Conservation (phyloP, 2,329 filamentous ascomycete species). For the Ophiosphaerella herpotricha region DNA sequence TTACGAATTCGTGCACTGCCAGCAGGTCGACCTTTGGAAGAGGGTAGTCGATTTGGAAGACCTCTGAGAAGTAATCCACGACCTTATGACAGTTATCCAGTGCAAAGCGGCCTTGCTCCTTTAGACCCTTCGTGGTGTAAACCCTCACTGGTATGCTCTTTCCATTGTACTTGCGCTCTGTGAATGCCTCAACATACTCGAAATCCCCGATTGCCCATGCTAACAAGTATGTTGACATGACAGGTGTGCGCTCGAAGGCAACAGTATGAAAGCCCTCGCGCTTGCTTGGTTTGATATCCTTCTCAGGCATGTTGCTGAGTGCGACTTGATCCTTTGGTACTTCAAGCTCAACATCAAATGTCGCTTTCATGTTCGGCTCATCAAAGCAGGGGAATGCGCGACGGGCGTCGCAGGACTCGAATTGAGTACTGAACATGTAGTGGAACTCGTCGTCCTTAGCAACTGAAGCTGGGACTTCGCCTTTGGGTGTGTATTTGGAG, state of each 20-base stretch:
- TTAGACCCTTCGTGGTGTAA: slow-evolving; percentile 92
- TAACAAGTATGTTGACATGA: slow-evolving; percentile 95
- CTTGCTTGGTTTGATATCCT: slow-evolving; percentile 72
- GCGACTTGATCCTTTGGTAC: slow-evolving; percentile 86
- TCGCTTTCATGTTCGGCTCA: slow-evolving; percentile 95
- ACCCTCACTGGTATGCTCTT: slow-evolving; percentile 91
- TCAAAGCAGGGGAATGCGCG: slow-evolving; percentile 97
- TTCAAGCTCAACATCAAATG: slow-evolving; percentile 92
- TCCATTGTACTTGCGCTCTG: slow-evolving; percentile 86
- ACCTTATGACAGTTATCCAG: slow-evolving; percentile 89
- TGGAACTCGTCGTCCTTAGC: slow-evolving; percentile 70
- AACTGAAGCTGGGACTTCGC: slow-evolving; percentile 73
- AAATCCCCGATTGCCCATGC: slow-evolving; percentile 98
- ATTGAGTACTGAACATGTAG: slow-evolving; percentile 88
- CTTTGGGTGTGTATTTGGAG: slow-evolving; percentile 86
- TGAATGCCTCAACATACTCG: slow-evolving; percentile 92
- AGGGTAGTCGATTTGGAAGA: slow-evolving; percentile 86
- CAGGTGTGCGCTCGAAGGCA: slow-evolving; percentile 85
- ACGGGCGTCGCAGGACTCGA: slow-evolving; percentile 93
- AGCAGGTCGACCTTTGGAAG: slow-evolving; percentile 95
- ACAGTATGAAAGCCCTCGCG: slow-evolving; percentile 75
- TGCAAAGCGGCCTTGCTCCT: slow-evolving; percentile 88
- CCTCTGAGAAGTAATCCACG: slow-evolving; percentile 94
- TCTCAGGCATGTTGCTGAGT: slow-evolving; percentile 94
- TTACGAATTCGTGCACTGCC: slow-evolving; percentile 91